Conservation (phyloP, 345 rosid species). For the Arabidopsis thaliana region DNA sequence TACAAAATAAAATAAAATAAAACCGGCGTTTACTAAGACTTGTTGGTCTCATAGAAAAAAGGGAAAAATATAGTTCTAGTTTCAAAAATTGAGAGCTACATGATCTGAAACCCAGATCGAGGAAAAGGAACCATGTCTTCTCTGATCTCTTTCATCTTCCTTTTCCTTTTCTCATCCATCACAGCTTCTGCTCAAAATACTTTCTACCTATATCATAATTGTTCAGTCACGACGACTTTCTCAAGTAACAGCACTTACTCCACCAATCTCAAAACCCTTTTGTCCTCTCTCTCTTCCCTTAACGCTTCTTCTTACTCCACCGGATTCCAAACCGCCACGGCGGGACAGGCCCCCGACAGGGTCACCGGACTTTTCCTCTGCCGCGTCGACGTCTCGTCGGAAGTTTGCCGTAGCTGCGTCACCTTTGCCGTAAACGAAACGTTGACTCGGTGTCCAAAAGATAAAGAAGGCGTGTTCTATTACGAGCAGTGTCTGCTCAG, state of each 20-base stretch:
- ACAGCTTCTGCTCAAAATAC: constrained; percentile 37
- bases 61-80: too few species aligned
- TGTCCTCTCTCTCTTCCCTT: neutral
- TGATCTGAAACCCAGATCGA: neutral
- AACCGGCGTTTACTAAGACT: too few species aligned
- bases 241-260: constrained; percentile 28
- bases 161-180: constrained; percentile 28
- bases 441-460: constrained; percentile 31
- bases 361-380: constrained; percentile 49
- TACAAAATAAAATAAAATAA: too few species aligned
- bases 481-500: constrained; percentile 48
- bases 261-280: constrained; percentile 14
- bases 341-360: constrained; percentile 40
- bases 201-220: fast-evolving
- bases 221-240: constrained; percentile 4
- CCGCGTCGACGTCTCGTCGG: constrained; percentile 30
- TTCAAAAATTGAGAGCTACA: neutral
- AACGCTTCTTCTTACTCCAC: neutral
- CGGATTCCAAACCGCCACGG: constrained; percentile 46
- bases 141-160: neutral
- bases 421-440: neutral
- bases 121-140: neutral
- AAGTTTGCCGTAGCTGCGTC: constrained; percentile 48
- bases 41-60: too few species aligned
- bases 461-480: constrained; percentile 33